Base-by-base conservation (phyloP, 2,329 filamentous ascomycete species). In the Neonectria neomacrospora region DNA sequence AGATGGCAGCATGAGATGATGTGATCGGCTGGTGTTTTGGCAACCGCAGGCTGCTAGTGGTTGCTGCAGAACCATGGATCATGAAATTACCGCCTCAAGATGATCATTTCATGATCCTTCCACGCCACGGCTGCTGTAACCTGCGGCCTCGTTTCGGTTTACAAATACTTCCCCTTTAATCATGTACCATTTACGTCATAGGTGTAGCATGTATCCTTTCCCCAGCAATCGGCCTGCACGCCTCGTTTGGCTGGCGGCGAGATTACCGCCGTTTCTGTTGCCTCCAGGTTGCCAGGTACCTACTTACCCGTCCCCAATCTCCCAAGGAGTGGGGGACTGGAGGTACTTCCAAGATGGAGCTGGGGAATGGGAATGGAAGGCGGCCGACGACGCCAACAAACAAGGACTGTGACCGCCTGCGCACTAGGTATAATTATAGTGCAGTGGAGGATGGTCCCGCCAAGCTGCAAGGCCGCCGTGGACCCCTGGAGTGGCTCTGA, bases 351-450 rank as follows among this genome's bases (percentile, higher is more conserved):
- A 5, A 16, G 20, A 37, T 14, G 54, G 37, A 39, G 30, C 3
- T 6, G 23, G 18, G 22, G 42, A 26, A 41, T 57, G 32, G 37
- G 30, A 39, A 34, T 58, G 37, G 55, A 26, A 30, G 45, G 45
- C 23, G 23, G 32, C 45, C 50, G 39, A 59, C 22, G 22, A 59
- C 22, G 22, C 51, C 26, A 39, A 30, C 45, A 57, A 61, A 61
- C 59, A 61, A 55, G 59, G 48, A 48, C 59, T 53, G 20, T 51
- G 28, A 39, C 51, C 51, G 37, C 34, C 34, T 37, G 34, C 34
- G 34, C 47, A 39, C 58, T 57, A 26, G 23, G 23, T 6, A 62
- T 62, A 57, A 62, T 62, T 62, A 62, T 62, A 57, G 59, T 42
- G 39, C 26, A 22, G 58, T 44, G 52, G 44, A 54, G 58, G 32